Conservation (phyloP, 2,329 filamentous ascomycete genomes). For the Venturia pyrina region DNA sequence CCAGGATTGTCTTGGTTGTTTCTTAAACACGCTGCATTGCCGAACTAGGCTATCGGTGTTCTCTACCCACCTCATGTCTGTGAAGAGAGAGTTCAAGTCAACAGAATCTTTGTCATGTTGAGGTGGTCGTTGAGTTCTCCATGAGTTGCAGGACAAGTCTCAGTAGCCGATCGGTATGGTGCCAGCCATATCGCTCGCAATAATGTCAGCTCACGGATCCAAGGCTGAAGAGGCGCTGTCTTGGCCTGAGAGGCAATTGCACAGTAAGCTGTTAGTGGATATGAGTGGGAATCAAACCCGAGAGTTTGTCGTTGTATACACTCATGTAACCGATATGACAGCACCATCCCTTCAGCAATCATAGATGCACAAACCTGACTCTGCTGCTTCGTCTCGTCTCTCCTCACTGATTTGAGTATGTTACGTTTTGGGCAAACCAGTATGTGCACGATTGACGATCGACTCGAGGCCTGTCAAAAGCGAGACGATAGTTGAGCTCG, state of each 20-base stretch:
- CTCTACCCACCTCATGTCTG: background rate
- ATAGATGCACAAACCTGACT: background rate
- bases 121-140: background rate
- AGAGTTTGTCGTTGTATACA: background rate
- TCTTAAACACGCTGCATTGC: too few relatives aligned
- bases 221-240: background rate
- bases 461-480: background rate
- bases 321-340: background rate
- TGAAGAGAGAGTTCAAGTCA: background rate
- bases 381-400: background rate
- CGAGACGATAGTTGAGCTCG: background rate
- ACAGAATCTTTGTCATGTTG: background rate
- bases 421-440: background rate
- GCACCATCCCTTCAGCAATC: background rate
- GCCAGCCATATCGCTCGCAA: background rate
- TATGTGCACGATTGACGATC: conserved; percentile 4
- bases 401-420: background rate
- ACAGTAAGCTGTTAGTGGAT: background rate
- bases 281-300: background rate
- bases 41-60: background rate
- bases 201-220: background rate
- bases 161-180: background rate
- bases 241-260: background rate
- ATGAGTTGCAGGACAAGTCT: background rate
- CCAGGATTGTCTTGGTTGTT: background rate